A percentile compares a stretch with the other conserved stretches of the same genome.
Conservation (phyloP, 495 filamentous ascomycete genomes). For the Neurospora sp. region DNA sequence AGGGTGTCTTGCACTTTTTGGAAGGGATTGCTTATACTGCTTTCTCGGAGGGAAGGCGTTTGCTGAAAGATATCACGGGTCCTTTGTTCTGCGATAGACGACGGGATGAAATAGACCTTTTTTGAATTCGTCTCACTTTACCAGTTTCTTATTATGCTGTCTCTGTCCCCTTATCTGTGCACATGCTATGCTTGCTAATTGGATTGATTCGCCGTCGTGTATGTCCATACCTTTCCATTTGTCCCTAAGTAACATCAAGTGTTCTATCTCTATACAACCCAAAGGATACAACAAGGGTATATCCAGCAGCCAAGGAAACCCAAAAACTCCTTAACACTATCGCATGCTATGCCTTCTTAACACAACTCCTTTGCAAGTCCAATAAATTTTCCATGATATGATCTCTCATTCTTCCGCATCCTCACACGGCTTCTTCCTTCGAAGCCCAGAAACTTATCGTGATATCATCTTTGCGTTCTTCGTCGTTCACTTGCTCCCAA, state of each 20-base stretch:
- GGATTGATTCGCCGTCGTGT: neutral
- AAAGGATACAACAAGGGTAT: neutral
- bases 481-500: neutral
- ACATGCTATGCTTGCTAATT: neutral
- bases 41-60: neutral
- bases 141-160: neutral
- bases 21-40: neutral
- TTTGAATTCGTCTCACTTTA: neutral
- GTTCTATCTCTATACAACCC: neutral
- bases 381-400: neutral
- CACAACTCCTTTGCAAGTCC: neutral
- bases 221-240: neutral
- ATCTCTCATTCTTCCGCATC: too few relatives aligned
- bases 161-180: neutral
- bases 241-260: neutral
- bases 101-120: slow-evolving; percentile 1
- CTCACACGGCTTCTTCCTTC: too few relatives aligned
- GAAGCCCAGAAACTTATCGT: neutral
- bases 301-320: neutral
- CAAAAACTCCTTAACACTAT: neutral
- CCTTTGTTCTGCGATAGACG: neutral
- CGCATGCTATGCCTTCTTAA: neutral
- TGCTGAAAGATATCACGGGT: neutral
- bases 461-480: neutral
- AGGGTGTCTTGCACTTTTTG: neutral